These are phyloP conservation scores for Neurospora sp. DNA, from an alignment of 495 filamentous ascomycete genomes.

Conservation along the genomic window DNA sequence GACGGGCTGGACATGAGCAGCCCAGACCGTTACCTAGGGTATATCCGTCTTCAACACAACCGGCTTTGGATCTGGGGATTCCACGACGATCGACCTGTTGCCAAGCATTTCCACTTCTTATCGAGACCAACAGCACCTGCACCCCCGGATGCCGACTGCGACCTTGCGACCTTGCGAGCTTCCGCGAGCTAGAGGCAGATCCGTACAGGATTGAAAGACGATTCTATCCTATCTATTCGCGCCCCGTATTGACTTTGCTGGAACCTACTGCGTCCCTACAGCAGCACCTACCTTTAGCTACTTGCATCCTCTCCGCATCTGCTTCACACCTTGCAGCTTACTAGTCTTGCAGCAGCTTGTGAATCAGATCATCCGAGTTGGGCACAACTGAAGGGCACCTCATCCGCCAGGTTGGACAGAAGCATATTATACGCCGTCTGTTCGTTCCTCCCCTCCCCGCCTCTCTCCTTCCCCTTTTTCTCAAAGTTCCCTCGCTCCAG, in stretches of 20 bases:
- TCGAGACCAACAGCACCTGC: not conserved
- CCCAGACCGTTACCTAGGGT: not conserved
- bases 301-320: not conserved
- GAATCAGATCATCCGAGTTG: not conserved
- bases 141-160: not conserved
- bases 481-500: not conserved
- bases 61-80: slow-evolving; percentile 7
- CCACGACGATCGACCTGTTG: slow-evolving; percentile 9
- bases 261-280: not conserved
- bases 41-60: not conserved
- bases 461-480: not conserved
- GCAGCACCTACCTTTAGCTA: not conserved
- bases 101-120: slow-evolving; percentile 7
- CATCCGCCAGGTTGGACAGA: not conserved
- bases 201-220: not conserved
- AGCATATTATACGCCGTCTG: not conserved
- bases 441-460: not conserved
- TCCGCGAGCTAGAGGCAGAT: not conserved
- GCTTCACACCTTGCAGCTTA: not conserved
- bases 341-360: not conserved
- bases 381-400: not conserved
- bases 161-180: not conserved
- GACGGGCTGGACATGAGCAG: not conserved
- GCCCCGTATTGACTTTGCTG: not conserved
- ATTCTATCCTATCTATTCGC: not conserved